Base-by-base conservation (phyloP, 2,329 filamentous ascomycete genomes). In the Orbilia blumenaviensis region DNA sequence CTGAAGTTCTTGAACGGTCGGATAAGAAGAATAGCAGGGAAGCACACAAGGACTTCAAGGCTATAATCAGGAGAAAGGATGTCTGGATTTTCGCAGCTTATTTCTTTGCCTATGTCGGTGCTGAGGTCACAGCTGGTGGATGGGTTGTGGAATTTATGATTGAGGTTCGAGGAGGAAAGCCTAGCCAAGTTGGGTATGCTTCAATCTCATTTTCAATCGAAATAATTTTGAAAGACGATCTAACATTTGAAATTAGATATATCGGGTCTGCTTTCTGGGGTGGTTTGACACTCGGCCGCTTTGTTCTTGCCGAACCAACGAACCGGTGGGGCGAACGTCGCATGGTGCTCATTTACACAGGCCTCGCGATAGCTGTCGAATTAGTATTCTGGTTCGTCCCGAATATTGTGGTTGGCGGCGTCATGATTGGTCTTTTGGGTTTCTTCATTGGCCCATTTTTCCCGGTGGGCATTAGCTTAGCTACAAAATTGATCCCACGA, bases 121-220 rank as follows among this genome's bases (percentile, higher is more conserved):
- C 88, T 4, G 93, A 96, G 83, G 90, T 93, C 74, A 89, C 79
- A 3, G 78, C 79, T 29, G 79, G 79, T 23, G 92, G 92, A 14
- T 95, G 92, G 92, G 90, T 96, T 77, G 90, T 92, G 56, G 90
- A 90, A 0, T 96, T 96, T 81, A 96, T 96, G 92, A 88, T 94
- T n/a, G 85, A 87, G 18, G 89, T 93, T 23, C 88, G 93, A 12
- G 82, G 90, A 38, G 92, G 89, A 2, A 86, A 85, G 23, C 84
- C 88, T 0, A 94, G 95, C 80, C 86, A 89, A 1, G 89, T 90
- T 34, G 92, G 92, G 1, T 88, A 95, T 84, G 79, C 68, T 25
- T 16, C 1, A 12, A 29, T 44, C 32, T 7, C 7, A 32, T n/a
- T n/a, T n/a, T 32, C 32, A 21, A 60, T 36, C n/a, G 2, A n/a